Evolutionary conservation across 2,329 filamentous ascomycete species (phyloP).

Genomic region (Orbilia blumenaviensis): DNA sequence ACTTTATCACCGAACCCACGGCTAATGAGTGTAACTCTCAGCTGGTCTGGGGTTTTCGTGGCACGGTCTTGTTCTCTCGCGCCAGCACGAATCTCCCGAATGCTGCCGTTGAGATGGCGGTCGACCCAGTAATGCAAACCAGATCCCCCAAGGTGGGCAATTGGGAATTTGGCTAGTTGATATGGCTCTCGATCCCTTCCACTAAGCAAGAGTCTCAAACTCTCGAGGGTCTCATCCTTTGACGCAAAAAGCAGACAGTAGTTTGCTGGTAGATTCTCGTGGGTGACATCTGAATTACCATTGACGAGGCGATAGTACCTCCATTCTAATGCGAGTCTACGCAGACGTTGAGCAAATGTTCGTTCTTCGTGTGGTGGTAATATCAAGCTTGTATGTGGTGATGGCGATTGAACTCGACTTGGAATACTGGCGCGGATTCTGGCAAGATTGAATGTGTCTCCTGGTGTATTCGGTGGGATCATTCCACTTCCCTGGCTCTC

Average conservation of each 20-base stretch:
- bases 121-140: constrained; percentile 48
- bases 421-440: constrained; percentile 53
- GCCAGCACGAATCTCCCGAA: constrained; percentile 52
- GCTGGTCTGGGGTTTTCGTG: constrained; percentile 30
- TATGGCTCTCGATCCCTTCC: constrained; percentile 46
- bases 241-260: constrained; percentile 49
- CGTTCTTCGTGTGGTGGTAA: constrained; percentile 51
- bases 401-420: constrained; percentile 46
- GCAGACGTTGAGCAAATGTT: constrained; percentile 52
- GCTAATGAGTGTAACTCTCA: constrained; percentile 26
- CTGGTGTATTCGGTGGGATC: constrained; percentile 27
- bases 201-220: constrained; percentile 46
- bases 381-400: constrained; percentile 48
- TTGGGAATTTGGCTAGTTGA: constrained; percentile 46
- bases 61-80: constrained; percentile 43
- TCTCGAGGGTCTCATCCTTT: constrained; percentile 51
- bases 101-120: constrained; percentile 45
- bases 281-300: constrained; percentile 44
- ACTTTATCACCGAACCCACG: constrained; percentile 37
- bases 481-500: constrained; percentile 50
- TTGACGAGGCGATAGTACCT: constrained; percentile 50
- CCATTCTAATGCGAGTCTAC: constrained; percentile 52
- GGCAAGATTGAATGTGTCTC: constrained; percentile 52
- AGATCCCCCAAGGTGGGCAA: constrained; percentile 42
- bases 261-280: constrained; percentile 45